These are phyloP conservation scores for Suhomyces guaymorum DNA, from an alignment of 1,139 yeast genomes.

Conservation along the genomic window DNA sequence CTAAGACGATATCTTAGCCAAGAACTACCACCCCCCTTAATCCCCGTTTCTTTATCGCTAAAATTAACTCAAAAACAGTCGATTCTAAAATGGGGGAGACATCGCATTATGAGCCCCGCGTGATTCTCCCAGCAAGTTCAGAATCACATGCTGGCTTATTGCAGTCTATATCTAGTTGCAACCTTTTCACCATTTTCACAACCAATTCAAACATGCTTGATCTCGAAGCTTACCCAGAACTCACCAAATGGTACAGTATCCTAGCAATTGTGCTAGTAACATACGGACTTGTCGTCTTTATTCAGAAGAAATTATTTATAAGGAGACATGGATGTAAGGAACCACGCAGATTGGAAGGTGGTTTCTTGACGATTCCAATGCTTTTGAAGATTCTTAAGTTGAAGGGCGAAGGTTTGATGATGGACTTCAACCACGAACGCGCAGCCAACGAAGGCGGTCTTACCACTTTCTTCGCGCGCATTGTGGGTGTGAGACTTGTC, in stretches of 20 bases:
- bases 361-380: slow-evolving; percentile 12
- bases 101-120: no score
- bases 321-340: slow-evolving; percentile 25
- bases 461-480: slow-evolving; percentile 11
- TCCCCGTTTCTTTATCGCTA: no score
- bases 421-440: slow-evolving; percentile 12
- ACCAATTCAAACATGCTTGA: background rate
- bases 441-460: slow-evolving; percentile 1
- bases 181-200: background rate
- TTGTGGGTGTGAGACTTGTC: slow-evolving; percentile 18
- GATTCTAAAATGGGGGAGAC: no score
- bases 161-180: background rate
- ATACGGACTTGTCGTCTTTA: slow-evolving; percentile 13
- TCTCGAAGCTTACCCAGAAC: slow-evolving; percentile 6
- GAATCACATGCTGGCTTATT: no score
- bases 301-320: slow-evolving; percentile 15
- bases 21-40: no score
- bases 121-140: no score
- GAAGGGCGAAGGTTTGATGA: slow-evolving; percentile 16
- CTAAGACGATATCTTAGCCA: no score
- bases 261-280: slow-evolving; percentile 14
- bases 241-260: slow-evolving; percentile 20
- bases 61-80: no score
- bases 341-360: slow-evolving; percentile 11
- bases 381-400: slow-evolving; percentile 12